phyloP scores from a whole-genome alignment of 768 basidiomycete species.

The Suillus bovinus region DNA sequence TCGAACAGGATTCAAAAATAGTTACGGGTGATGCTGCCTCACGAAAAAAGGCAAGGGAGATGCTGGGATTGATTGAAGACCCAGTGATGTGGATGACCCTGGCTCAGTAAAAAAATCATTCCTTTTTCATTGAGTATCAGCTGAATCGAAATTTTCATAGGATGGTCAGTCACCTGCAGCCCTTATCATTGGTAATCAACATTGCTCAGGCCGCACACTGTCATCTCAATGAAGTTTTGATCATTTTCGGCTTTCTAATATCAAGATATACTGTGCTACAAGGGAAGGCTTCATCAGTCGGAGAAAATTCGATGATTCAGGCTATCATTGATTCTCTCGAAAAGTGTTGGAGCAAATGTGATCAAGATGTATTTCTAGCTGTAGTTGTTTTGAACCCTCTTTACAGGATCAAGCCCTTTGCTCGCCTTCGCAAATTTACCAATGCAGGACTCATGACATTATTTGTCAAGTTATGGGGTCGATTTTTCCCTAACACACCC shows the following conservation, averaged over 20 bases:
- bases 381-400: slow-evolving; percentile 37
- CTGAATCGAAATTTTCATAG: no score
- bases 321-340: slow-evolving; percentile 31
- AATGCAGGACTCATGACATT: slow-evolving; percentile 2
- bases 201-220: slow-evolving; percentile 30
- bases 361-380: slow-evolving; percentile 29
- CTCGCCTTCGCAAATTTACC: slow-evolving; percentile 1
- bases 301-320: slow-evolving; percentile 10
- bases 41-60: no score
- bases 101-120: no score
- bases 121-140: no score
- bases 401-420: slow-evolving; percentile 9
- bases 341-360: slow-evolving; percentile 21
- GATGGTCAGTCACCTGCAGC: no score
- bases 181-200: no score
- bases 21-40: no score
- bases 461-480: slow-evolving; percentile 1
- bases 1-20: no score
- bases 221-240: slow-evolving; percentile 33
- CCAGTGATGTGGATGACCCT: no score
- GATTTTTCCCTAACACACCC: slow-evolving; percentile 1
- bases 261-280: slow-evolving; percentile 15
- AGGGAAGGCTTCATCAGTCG: not conserved
- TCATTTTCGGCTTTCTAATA: slow-evolving; percentile 32
- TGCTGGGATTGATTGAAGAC: no score